Conservation (phyloP, 768 basidiomycete genomes). For the Boletus bicolor region DNA sequence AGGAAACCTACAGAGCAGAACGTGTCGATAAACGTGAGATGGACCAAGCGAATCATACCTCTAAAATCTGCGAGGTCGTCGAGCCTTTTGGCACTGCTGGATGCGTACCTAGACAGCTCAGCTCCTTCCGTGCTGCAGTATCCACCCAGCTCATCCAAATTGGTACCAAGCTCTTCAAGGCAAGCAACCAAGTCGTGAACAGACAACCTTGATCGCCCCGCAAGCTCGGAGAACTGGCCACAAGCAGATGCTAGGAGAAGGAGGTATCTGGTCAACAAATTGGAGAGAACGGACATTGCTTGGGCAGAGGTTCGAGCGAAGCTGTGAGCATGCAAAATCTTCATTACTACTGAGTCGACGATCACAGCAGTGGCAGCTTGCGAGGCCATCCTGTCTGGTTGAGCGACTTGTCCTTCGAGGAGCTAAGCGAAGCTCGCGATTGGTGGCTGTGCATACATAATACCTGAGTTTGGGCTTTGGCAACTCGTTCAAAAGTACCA, state of each 20-base stretch:
- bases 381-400: constrained; percentile 20
- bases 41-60: constrained; percentile 45
- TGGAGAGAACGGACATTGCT: constrained; percentile 67
- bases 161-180: constrained; percentile 73
- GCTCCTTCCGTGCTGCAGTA: constrained; percentile 64
- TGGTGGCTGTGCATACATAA: constrained; percentile 4
- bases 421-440: not conserved
- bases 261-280: constrained; percentile 74
- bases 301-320: constrained; percentile 76
- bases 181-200: constrained; percentile 61
- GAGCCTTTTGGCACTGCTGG: constrained; percentile 57
- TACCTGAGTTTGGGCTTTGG: not conserved
- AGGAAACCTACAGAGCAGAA: constrained; percentile 53
- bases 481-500: not conserved
- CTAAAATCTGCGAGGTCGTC: constrained; percentile 74
- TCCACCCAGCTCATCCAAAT: constrained; percentile 64
- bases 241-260: constrained; percentile 61
- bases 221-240: constrained; percentile 70
- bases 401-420: not conserved
- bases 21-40: constrained; percentile 2
- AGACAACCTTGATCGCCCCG: constrained; percentile 60
- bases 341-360: constrained; percentile 63
- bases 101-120: constrained; percentile 66
- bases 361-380: constrained; percentile 53
- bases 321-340: constrained; percentile 71